A percentile compares a stretch with the other conserved stretches of the same genome.
Conservation (phyloP, 2,329 filamentous ascomycete species). For the Cyphellophora europaea region DNA sequence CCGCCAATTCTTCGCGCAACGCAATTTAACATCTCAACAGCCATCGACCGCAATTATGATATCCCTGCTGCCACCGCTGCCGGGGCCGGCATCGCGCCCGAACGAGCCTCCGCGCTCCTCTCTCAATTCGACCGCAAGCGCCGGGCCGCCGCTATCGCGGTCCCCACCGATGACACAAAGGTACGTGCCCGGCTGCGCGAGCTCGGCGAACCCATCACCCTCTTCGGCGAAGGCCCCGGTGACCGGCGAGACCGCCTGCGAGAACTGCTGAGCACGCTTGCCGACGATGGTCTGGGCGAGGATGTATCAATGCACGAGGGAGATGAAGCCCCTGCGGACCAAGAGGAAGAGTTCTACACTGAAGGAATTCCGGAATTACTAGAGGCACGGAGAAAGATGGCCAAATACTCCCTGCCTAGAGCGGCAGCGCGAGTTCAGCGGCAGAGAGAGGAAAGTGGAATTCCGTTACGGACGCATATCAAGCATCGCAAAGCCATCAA, state of each 20-base stretch:
- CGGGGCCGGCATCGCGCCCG: conserved; percentile 58
- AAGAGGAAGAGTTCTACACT: conserved; percentile 93
- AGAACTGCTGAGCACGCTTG: conserved; percentile 65
- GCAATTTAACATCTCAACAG: conserved; percentile 25
- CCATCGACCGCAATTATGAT: conserved; percentile 75
- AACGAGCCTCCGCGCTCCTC: conserved; percentile 76
- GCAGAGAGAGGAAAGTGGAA: conserved; percentile 71
- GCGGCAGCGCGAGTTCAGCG: conserved; percentile 67
- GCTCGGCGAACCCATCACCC: conserved; percentile 83
- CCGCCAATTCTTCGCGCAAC: not conserved
- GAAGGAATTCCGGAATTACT: conserved; percentile 66
- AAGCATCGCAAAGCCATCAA: conserved; percentile 86
- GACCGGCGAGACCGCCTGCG: conserved; percentile 82
- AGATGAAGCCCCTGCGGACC: conserved; percentile 58
- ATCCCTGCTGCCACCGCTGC: conserved; percentile 55
- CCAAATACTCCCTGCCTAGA: conserved; percentile 71
- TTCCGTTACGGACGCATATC: conserved; percentile 80
- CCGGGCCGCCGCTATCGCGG: conserved; percentile 76
- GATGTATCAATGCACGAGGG: conserved; percentile 47
- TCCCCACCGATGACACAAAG: conserved; percentile 85
- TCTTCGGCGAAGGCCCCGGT: conserved; percentile 82
- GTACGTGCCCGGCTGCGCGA: conserved; percentile 74
- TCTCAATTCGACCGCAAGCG: conserved; percentile 87
- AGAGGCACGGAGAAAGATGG: conserved; percentile 68
- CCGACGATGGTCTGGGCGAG: conserved; percentile 51